Base-by-base conservation (phyloP, 768 basidiomycete species). In the Mycena galopus region DNA sequence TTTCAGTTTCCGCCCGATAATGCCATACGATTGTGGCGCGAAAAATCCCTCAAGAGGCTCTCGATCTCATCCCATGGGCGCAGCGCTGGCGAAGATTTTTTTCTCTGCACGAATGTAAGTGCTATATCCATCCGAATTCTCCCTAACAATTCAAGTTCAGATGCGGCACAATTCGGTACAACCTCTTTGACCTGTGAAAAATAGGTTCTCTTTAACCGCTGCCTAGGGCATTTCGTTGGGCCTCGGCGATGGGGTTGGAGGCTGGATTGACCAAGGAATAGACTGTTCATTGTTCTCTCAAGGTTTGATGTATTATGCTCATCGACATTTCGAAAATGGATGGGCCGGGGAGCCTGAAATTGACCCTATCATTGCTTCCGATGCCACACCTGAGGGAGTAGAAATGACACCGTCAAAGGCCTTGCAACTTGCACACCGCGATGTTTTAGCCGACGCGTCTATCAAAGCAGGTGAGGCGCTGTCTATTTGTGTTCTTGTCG, bases 271-370 rank as follows among this genome's bases (percentile, higher is more conserved):
- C 42, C 88, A 89, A 30, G 93, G 95, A 19, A 89, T 95, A 63
- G 96, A 98, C 81, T 95, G 95, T 1, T 92, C 95, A 0, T 84
- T 97, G 55, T 98, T 97, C 84, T 92, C 96, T 1, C 96, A 98
- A 82, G 90, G 94, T 0, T 84, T 98, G 61, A 96, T 97, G 94
- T 96, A 92, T 81, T 92, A 94, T 81, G 91, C 94, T 3, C 89
- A 93, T 79, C 88, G 89, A 56, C 93, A 92, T 78, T 89, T 92
- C 14, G 87, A 87, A 72, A 88, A 85, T 72, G 92, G 92, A 25
- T 95, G 94, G 94, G 89, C 92, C 8, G 94, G 94, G 25, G 94
- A 95, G 77, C 94, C 94, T 7, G 94, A 95, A 78, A 89, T 91
- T 23, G 94, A 94, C 77, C 92, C 94, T 2, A 93, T 89, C 16